Conservation (phyloP, 2,329 filamentous ascomycete species). For the Fusarium pininemorale region DNA sequence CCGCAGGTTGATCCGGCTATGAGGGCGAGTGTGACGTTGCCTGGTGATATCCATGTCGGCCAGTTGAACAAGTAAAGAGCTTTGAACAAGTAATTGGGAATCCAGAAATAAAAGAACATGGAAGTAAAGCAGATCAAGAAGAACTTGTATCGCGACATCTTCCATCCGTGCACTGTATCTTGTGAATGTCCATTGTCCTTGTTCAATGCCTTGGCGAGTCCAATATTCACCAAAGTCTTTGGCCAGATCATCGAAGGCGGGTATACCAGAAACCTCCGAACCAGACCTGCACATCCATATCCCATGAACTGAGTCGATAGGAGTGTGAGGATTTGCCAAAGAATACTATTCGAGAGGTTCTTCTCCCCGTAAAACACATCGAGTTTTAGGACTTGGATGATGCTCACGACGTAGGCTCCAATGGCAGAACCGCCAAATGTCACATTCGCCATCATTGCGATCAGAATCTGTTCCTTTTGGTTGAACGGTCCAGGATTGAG, state of each 20-base stretch:
- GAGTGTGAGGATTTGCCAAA: conserved; percentile 57
- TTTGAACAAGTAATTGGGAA: conserved; percentile 60
- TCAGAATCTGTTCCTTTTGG: conserved; percentile 64
- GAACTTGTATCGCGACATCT: conserved; percentile 48
- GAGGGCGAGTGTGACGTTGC: conserved; percentile 47
- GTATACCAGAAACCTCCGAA: conserved; percentile 58
- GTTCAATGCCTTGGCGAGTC: conserved; percentile 47
- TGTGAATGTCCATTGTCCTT: conserved; percentile 30
- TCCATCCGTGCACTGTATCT: conserved; percentile 37
- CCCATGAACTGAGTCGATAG: conserved; percentile 61
- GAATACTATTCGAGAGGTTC: conserved; percentile 44
- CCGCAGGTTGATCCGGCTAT: conserved; percentile 50
- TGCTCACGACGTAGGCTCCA: conserved; percentile 55
- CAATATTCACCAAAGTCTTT: conserved; percentile 56
- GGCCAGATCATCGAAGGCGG: conserved; percentile 62
- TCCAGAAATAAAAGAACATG: conserved; percentile 63
- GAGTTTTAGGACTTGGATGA: conserved; percentile 57
- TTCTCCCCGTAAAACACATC: conserved; percentile 57
- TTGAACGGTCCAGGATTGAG: conserved; percentile 61
- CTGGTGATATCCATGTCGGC: conserved; percentile 60
- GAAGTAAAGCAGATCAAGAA: conserved; percentile 53
- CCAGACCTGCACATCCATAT: conserved; percentile 60
- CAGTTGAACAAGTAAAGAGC: conserved; percentile 58
- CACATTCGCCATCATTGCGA: conserved; percentile 66
- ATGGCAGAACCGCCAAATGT: conserved; percentile 45